These are phyloP conservation scores for Lichtheimia ramosa DNA, from an alignment of 371 early-diverging fungal genomes.

Conservation along the genomic window DNA sequence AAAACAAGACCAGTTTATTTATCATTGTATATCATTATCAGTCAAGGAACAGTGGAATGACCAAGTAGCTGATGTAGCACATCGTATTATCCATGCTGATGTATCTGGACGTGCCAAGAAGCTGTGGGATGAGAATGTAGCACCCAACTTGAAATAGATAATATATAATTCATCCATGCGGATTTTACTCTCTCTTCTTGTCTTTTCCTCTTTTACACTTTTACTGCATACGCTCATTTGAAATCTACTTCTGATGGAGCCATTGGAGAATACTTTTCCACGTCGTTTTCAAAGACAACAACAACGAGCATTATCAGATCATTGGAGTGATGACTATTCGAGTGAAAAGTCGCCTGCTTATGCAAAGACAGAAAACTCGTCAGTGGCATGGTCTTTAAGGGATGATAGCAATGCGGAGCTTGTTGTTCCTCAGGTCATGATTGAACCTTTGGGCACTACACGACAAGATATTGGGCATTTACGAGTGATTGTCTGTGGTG, in stretches of 20 bases:
- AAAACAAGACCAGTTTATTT: neutral
- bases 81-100: slow-evolving; percentile 31
- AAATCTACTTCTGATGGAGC: too few relatives aligned
- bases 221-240: neutral
- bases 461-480: slow-evolving; percentile 34
- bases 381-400: slow-evolving; percentile 8
- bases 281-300: neutral
- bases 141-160: slow-evolving; percentile 8
- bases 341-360: neutral
- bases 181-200: slow-evolving; percentile 1
- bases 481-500: slow-evolving; percentile 57
- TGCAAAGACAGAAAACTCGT: slow-evolving; percentile 3
- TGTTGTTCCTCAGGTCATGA: slow-evolving; percentile 12
- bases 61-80: slow-evolving; percentile 31
- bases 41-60: slow-evolving; percentile 46
- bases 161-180: neutral
- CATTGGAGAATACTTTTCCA: too few relatives aligned
- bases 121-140: slow-evolving; percentile 30
- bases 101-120: slow-evolving; percentile 18
- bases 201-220: slow-evolving; percentile 4
- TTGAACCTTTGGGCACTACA: neutral
- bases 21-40: slow-evolving; percentile 8
- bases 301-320: neutral
- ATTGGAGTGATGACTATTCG: neutral
- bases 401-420: slow-evolving; percentile 14